Evolutionary conservation across 352 stramenopile species (phyloP).

Genomic region (Phytophthora melonis): DNA sequence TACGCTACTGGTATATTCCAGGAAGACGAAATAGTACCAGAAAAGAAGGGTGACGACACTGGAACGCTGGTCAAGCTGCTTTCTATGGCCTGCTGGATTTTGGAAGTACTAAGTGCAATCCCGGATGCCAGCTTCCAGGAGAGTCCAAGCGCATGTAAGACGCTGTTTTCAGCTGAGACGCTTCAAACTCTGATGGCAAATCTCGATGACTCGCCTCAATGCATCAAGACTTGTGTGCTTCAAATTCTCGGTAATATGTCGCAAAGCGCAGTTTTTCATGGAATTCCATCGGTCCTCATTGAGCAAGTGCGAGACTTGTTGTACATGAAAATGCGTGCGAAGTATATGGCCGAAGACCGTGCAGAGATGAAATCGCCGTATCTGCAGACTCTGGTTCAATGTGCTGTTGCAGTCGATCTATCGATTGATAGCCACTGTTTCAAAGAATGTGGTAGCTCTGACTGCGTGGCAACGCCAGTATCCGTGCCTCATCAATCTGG

Average conservation of each 20-base stretch:
- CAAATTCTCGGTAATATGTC: slow-evolving; percentile 53
- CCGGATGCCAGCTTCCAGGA: slow-evolving; percentile 17
- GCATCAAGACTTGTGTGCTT: slow-evolving; percentile 51
- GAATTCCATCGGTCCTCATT: slow-evolving; percentile 46
- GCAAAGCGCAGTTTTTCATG: slow-evolving; percentile 50
- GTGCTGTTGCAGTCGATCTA: slow-evolving; percentile 63
- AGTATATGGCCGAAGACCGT: slow-evolving; percentile 57
- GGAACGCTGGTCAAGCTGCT: slow-evolving; percentile 39
- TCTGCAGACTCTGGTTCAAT: slow-evolving; percentile 68
- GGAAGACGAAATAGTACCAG: slow-evolving; percentile 25
- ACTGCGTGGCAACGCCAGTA: background rate
- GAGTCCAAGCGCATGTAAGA: slow-evolving; percentile 25
- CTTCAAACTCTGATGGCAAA: slow-evolving; percentile 46
- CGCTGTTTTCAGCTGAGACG: slow-evolving; percentile 43
- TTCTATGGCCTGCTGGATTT: slow-evolving; percentile 50
- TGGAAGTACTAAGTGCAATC: slow-evolving; percentile 40
- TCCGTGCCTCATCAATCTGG: slow-evolving; percentile 14
- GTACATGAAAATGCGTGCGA: slow-evolving; percentile 58
- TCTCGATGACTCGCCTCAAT: slow-evolving; percentile 51
- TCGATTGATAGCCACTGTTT: slow-evolving; percentile 56
- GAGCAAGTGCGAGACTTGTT: slow-evolving; percentile 54
- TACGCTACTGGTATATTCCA: slow-evolving; percentile 77
- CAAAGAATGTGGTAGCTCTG: background rate
- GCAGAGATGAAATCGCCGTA: slow-evolving; percentile 70
- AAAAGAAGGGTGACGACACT: slow-evolving; percentile 1